Evolutionary conservation across 1,284 basidiomycete species (phyloP), one percentile per base, ranked within the genome.

Genomic region (Cryptococcus hybrid): DNA sequence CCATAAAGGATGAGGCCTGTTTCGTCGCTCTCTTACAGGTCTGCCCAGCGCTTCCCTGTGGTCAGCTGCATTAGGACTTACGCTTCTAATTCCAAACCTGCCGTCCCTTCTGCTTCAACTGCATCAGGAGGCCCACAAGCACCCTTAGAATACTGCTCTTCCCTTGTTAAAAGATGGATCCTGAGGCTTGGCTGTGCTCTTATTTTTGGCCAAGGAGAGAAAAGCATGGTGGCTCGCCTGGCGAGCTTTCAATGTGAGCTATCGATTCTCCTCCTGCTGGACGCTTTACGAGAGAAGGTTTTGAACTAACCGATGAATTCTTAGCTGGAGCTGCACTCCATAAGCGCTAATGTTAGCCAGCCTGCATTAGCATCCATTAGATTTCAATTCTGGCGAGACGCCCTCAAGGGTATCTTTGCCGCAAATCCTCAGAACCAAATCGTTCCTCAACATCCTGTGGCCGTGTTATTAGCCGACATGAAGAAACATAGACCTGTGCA

Each of bases 361-460:
- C 79, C 86, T 42, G 82, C 86, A 34, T 85, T 96, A 60, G 93
- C 91, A 6, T 85, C 87, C 69, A 92, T 95, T 83, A 84, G 91
- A 64, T 86, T 91, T 81, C 89, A 94, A 74, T 96, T 94, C 77
- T 96, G 92, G 93, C 85, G 86, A 69, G 92, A 96, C 71, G 87
- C 89, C 1, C 73, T 95, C 44, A 88, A 87, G 65, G 82, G 79
- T 40, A 86, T 92, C 42, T 68, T 55, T 54, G 54, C 55, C 55
- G 46, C 43, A 34, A 56, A 47, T 44, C 43, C 39, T 18, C 46
- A 45, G 12, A 48, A 46, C 30, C 7, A 24, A 8, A 53, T 34
- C 9, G 62, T 80, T 18, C 88, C 88, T 42, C 84, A 84, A 59
- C 91, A 93, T 76, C 92, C 92, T 5, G 86, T 93, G 52, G 89